Base-by-base conservation (phyloP, 2,329 filamentous ascomycete genomes). In the Penicillium sp. region DNA sequence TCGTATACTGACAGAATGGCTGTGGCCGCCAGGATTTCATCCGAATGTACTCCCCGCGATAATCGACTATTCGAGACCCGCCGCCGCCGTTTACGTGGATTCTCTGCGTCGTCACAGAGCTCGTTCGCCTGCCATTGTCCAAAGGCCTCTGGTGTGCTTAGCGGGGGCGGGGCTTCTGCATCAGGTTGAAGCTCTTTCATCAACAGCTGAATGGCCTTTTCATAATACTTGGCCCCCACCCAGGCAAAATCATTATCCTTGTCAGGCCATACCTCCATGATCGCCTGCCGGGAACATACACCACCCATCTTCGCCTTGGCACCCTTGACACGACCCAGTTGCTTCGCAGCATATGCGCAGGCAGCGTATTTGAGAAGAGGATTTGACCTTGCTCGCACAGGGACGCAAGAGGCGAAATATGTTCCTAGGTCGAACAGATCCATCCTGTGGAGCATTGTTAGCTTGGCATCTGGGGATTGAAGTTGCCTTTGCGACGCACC, bases 1-100 rank as follows among this genome's bases (percentile, higher is more conserved):
- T 90, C 87, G 68, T 89, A 89, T 0, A 87, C 84, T 59, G 86
- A 89, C 1, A 90, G 73, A 14, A 90, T 88, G 0, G 87, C 86
- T 2, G 86, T 86, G 2, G 87, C 86, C 8, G 86, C 86, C 22
- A 89, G 78, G 3, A 88, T 79, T 59, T 89, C 86, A 63, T 88
- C 86, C 0, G 75, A 78, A 58, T 75, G 71, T 6, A 71, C 71
- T 20, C 73, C 73, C 71, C 78, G 70, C 8, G 75, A 74, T 15
- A 76, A 66, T 39, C 72, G 70, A 58, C 82, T 83, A 64, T 82
- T 81, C 20, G 81, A 75, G 45, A 71, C 69, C 43, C 74, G 71
- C 55, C 73, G 63, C 31, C 73, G 70, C 69, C 78, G 67, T 72
- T 82, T 66, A 72, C 79, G 61, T 71, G 81, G 76, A 35, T 78